Percentiles rank a stretch among this genome's conserved stretches.
phyloP scores from a whole-genome alignment of 2,329 filamentous ascomycete genomes.

The Lecanicillium sp. region DNA sequence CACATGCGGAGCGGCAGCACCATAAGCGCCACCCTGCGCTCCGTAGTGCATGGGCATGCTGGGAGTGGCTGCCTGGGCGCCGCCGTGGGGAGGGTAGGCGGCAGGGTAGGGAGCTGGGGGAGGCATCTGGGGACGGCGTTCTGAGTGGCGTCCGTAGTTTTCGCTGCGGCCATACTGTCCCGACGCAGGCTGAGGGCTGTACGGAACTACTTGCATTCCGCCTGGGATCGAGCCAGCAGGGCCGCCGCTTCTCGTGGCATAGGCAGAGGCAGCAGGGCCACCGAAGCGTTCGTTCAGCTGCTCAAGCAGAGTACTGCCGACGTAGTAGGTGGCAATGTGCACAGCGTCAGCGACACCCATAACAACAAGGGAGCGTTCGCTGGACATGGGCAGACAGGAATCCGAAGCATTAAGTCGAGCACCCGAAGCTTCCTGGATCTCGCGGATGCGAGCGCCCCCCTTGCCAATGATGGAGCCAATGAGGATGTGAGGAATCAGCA shows the following conservation, averaged over 20 bases:
- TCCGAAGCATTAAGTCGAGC: conserved; percentile 95
- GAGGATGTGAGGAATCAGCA: conserved; percentile 92
- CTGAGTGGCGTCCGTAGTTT: conserved; percentile 68
- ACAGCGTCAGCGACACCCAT: conserved; percentile 97
- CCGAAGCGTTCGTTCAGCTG: conserved; percentile 96
- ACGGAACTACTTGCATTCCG: conserved; percentile 98
- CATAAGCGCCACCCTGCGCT: conserved; percentile 68
- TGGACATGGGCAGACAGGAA: conserved; percentile 86
- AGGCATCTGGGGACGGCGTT: conserved; percentile 71
- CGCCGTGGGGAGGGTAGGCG: conserved; percentile 59
- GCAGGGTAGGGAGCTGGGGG: conserved; percentile 61
- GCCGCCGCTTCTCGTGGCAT: conserved; percentile 88
- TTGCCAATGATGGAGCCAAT: conserved; percentile 99
- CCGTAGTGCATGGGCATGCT: conserved; percentile 75
- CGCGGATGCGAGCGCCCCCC: conserved; percentile 88
- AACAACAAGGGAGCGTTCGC: conserved; percentile 94
- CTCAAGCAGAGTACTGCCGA: conserved; percentile 94
- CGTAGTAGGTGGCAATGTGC: conserved; percentile 98
- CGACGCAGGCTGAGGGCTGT: conserved; percentile 85
- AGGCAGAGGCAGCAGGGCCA: conserved; percentile 92
- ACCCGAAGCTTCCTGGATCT: conserved; percentile 97
- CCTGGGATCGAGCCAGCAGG: conserved; percentile 91
- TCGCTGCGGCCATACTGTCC: conserved; percentile 91
- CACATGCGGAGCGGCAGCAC: conserved; percentile 68
- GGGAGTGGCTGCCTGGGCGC: conserved; percentile 50